Conservation (phyloP, 1,284 basidiomycete species). For the Leccinum angustisporum region DNA sequence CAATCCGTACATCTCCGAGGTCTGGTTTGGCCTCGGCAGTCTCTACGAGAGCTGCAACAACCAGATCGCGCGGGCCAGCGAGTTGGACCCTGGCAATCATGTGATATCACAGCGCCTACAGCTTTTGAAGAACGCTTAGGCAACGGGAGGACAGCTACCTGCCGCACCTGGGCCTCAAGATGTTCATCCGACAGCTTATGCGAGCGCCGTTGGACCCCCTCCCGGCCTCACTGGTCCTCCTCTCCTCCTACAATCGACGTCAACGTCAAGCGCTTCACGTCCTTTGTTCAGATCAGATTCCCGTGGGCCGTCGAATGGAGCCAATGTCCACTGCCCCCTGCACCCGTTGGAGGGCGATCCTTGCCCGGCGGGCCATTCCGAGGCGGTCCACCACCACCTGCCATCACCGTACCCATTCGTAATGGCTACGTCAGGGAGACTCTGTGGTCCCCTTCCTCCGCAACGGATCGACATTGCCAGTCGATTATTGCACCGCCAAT, state of each 20-base stretch:
- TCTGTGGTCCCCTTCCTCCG: too few species aligned
- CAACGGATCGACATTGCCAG: too few species aligned
- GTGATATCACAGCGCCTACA: constrained; percentile 78
- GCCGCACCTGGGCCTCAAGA: constrained; percentile 89
- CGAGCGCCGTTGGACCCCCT: constrained; percentile 68
- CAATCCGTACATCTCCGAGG: constrained; percentile 98
- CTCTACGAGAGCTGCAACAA: constrained; percentile 99
- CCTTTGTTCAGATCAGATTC: constrained; percentile 67
- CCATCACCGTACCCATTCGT: too few species aligned
- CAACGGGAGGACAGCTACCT: constrained; percentile 75
- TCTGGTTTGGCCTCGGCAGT: constrained; percentile 98
- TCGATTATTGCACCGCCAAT: too few species aligned
- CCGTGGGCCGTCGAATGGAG: constrained; percentile 50
- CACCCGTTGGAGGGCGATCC: constrained; percentile 44
- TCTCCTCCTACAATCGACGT: constrained; percentile 54
- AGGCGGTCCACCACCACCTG: constrained; percentile 76
- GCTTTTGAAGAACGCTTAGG: constrained; percentile 79
- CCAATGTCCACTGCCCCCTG: constrained; percentile 61
- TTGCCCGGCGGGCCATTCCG: constrained; percentile 66
- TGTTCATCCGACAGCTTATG: constrained; percentile 93
- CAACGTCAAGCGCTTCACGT: constrained; percentile 36
- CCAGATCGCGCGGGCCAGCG: constrained; percentile 90
- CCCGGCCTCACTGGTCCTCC: constrained; percentile 63
- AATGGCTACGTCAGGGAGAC: too few species aligned
- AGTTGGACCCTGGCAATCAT: constrained; percentile 82